Evolutionary conservation across 768 basidiomycete species (phyloP).

Genomic region (Fistulinella prunicolor): DNA sequence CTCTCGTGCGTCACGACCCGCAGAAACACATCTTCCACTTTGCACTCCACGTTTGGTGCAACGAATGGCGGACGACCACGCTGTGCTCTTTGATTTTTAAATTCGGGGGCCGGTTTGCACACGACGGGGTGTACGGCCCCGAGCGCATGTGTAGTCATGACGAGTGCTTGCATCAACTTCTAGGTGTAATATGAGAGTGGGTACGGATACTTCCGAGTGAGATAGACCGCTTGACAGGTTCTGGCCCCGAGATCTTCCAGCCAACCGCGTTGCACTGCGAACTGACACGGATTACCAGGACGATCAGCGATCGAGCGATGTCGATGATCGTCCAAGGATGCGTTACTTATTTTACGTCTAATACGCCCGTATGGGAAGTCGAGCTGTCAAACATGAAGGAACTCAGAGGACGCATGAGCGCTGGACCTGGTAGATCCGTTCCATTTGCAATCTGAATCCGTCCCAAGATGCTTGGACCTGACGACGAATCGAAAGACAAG

Average conservation of each 20-base stretch:
- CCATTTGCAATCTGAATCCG: too few species aligned
- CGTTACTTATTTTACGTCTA: constrained; percentile 7
- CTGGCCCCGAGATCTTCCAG: background rate
- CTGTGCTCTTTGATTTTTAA: too few species aligned
- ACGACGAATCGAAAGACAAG: background rate
- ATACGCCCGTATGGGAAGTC: constrained; percentile 2
- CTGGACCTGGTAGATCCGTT: background rate
- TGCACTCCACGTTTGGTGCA: background rate
- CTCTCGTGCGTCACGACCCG: constrained; percentile 7
- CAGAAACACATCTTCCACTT: background rate
- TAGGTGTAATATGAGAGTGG: too few species aligned
- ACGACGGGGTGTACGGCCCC: background rate
- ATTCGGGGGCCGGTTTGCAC: too few species aligned
- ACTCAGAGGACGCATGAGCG: too few species aligned
- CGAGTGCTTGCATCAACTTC: background rate
- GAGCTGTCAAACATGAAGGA: background rate
- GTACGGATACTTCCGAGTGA: too few species aligned
- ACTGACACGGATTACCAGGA: background rate
- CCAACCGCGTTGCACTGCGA: background rate
- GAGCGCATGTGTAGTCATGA: background rate
- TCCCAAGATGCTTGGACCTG: background rate
- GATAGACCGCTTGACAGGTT: background rate
- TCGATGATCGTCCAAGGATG: constrained; percentile 7
- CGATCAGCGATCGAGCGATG: constrained; percentile 14
- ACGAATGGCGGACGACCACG: background rate